phyloP scores from a whole-genome alignment of 2,329 filamentous ascomycete genomes.

The Nothomitra cinnamomea region DNA sequence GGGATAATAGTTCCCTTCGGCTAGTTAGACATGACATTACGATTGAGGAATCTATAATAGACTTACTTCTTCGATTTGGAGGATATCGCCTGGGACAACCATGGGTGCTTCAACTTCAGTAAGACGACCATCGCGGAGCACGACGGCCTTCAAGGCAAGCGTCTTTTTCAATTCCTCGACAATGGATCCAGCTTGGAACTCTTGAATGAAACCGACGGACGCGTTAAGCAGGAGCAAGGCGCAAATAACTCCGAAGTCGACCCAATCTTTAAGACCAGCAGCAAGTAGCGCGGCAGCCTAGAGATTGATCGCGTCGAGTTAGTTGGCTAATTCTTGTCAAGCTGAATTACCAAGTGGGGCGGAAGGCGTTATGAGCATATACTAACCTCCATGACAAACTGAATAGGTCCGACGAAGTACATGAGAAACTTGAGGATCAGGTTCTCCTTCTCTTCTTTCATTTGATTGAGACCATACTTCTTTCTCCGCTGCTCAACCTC shows the following conservation, averaged over 20 bases:
- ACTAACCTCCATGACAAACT: constrained; percentile 82
- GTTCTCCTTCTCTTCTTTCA: constrained; percentile 86
- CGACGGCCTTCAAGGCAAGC: constrained; percentile 71
- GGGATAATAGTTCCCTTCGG: constrained; percentile 65
- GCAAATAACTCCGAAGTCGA: constrained; percentile 86
- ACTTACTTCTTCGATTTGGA: constrained; percentile 62
- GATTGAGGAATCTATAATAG: neutral
- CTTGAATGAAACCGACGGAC: constrained; percentile 70
- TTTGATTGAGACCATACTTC: constrained; percentile 71
- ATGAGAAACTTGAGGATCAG: constrained; percentile 62
- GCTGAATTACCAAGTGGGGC: constrained; percentile 7
- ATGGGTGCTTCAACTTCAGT: constrained; percentile 68
- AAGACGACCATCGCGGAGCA: constrained; percentile 63
- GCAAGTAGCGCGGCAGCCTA: constrained; percentile 62
- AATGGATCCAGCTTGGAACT: constrained; percentile 78
- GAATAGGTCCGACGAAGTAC: constrained; percentile 78
- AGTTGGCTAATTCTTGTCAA: neutral
- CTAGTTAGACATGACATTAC: constrained; percentile 5
- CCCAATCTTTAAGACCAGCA: constrained; percentile 73
- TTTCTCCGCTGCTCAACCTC: constrained; percentile 48
- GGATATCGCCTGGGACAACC: constrained; percentile 78
- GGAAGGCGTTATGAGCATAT: constrained; percentile 7
- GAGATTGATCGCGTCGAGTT: neutral
- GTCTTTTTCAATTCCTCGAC: constrained; percentile 87
- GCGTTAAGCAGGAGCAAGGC: constrained; percentile 72